Base-by-base conservation (phyloP, 768 basidiomycete species). In the Amanita thiersii region DNA sequence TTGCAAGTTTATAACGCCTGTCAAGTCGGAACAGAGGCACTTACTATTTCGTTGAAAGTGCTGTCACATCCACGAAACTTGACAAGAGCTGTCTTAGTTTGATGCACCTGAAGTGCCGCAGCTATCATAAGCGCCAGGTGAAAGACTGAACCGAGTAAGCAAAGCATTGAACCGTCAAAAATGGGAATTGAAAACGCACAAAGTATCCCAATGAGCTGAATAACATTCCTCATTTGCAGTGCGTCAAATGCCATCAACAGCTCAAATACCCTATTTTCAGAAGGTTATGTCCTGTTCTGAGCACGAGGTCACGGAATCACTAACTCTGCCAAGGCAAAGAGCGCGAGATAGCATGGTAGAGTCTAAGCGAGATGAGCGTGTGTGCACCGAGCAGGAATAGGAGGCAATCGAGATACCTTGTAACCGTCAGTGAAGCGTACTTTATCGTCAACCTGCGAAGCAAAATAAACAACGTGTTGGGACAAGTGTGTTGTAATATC, bases 281-380 rank as follows among this genome's bases (percentile, higher is more conserved):
- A 9, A 30, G 12, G 44, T 9, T 50, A 39, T 12, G 51, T 37
- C 38, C 40, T 30, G 25, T 24, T 24, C 14, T n/a, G 15, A 11
- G 21, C 23, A 43, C 10, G 9, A 29, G 18, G 15, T 28, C 5
- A 32, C 37, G 10, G 36, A 11, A 39, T 28, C 26, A 61, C 75
- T 38, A 56, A 88, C 87, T 86, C 86, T 43, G 84, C 88, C 7
- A 91, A 66, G 18, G 80, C 79, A 57, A 89, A 91, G 5, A 91
- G 66, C 2, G 85, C 85, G 4, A 91, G 75, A 57, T 89, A 91
- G 59, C 87, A 89, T 47, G 86, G 81, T 40, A 89, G 57, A 9
- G 87, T 89, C 26, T 40, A 17, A 12, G 40, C 43, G 25, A 49
- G 33, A 35, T 40, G 12, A 34, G 23, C n/a, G 17, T 35, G 28